Percentiles rank a stretch among this genome's conserved stretches.
These are phyloP conservation scores for Fusarium beomiforme DNA, from an alignment of 2,329 filamentous ascomycete species.

Conservation along the genomic window DNA sequence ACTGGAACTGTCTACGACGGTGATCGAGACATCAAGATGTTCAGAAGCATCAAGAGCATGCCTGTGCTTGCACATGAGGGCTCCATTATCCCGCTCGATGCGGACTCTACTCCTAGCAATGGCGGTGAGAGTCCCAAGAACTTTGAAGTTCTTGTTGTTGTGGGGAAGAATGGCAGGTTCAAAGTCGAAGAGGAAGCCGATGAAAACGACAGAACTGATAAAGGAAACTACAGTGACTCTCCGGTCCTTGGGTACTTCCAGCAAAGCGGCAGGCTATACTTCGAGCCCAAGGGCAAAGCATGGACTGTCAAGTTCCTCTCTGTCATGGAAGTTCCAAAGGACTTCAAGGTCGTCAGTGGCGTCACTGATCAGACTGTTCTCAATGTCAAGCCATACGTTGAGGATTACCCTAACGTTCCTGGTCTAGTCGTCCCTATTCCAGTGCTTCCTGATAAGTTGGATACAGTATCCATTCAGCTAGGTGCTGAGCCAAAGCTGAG, in stretches of 20 bases:
- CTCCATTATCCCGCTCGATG: conserved; percentile 67
- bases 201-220: neutral
- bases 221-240: neutral
- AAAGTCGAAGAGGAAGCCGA: conserved; percentile 58
- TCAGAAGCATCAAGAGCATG: conserved; percentile 58
- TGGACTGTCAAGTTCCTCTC: conserved; percentile 36
- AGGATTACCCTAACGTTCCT: conserved; percentile 21
- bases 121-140: conserved; percentile 57
- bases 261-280: conserved; percentile 1
- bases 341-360: neutral
- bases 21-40: conserved; percentile 60
- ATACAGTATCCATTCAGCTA: neutral
- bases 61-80: conserved; percentile 67
- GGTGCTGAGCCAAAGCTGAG: conserved; percentile 15
- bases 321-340: neutral
- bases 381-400: conserved; percentile 1
- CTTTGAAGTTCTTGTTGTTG: conserved; percentile 60
- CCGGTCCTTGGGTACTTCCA: conserved; percentile 7
- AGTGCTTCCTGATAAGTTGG: neutral
- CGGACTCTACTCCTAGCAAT: conserved; percentile 52
- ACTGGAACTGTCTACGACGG: conserved; percentile 67
- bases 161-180: conserved; percentile 59
- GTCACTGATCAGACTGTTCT: neutral
- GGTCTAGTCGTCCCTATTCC: conserved; percentile 27
- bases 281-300: neutral